Percentiles rank a stretch among this genome's conserved stretches.
Conservation (phyloP, 2,329 filamentous ascomycete species). For the Arthrocladium fulminans region DNA sequence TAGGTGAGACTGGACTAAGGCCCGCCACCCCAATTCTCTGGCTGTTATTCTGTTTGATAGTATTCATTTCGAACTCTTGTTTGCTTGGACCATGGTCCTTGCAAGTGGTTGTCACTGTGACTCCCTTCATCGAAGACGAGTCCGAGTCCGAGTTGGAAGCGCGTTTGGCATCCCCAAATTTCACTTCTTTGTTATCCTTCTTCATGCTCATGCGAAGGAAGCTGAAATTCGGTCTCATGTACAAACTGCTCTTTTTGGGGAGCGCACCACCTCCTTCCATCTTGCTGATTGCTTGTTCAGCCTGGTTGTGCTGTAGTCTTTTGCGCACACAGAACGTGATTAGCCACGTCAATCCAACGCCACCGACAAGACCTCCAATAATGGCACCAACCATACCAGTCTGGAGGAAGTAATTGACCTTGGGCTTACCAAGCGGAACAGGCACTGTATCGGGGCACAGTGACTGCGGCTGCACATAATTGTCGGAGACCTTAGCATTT, state of each 20-base stretch:
- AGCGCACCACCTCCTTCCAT: slow-evolving; percentile 3
- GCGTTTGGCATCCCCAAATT: neutral
- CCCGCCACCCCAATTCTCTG: neutral
- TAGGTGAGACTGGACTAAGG: slow-evolving; percentile 3
- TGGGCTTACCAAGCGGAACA: slow-evolving; percentile 22
- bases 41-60: neutral
- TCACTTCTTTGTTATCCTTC: slow-evolving; percentile 1
- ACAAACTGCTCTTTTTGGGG: slow-evolving; percentile 5
- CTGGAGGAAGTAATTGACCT: slow-evolving; percentile 12
- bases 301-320: slow-evolving; percentile 3
- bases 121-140: slow-evolving; percentile 1
- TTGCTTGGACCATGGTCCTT: neutral
- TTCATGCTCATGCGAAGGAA: neutral
- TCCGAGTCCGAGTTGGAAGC: slow-evolving; percentile 3
- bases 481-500: slow-evolving; percentile 30
- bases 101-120: slow-evolving; percentile 1
- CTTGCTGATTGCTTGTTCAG: neutral
- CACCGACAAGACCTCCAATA: slow-evolving; percentile 26
- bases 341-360: slow-evolving; percentile 19
- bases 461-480: slow-evolving; percentile 33
- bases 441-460: slow-evolving; percentile 33
- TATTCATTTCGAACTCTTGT: slow-evolving; percentile 5
- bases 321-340: slow-evolving; percentile 12
- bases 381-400: slow-evolving; percentile 21
- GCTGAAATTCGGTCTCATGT: neutral